A percentile compares a stretch with the other conserved stretches of the same genome.
Evolutionary conservation across 441 rosid genomes (phyloP).

Genomic region (Manihot esculenta): DNA sequence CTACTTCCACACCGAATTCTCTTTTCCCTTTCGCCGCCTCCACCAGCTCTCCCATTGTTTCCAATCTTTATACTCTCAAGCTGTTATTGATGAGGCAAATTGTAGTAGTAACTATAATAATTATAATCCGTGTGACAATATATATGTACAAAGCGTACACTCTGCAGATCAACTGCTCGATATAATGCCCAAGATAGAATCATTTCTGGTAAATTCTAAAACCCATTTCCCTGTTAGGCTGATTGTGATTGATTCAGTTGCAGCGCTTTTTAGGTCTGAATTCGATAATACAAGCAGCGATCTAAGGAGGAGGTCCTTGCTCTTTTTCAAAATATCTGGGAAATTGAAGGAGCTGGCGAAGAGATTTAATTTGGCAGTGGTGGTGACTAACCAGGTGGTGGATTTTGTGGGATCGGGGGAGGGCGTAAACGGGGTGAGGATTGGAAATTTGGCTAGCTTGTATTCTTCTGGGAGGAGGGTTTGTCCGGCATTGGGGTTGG

Average conservation of each 20-base stretch:
- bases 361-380: constrained; percentile 59
- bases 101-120: not conserved
- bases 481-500: constrained; percentile 70
- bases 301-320: constrained; percentile 57
- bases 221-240: constrained; percentile 54
- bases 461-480: constrained; percentile 68
- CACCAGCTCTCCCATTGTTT: constrained; percentile 54
- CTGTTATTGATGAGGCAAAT: constrained; percentile 8
- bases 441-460: constrained; percentile 67
- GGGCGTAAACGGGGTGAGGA: constrained; percentile 54
- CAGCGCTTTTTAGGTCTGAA: constrained; percentile 82
- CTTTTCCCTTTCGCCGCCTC: constrained; percentile 82
- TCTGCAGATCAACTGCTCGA: constrained; percentile 73
- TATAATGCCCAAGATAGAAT: constrained; percentile 56
- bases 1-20: constrained; percentile 78
- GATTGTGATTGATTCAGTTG: constrained; percentile 75
- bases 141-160: constrained; percentile 57
- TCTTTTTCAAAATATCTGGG: constrained; percentile 75
- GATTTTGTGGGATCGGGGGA: constrained; percentile 57
- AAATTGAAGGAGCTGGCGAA: constrained; percentile 62
- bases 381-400: constrained; percentile 82
- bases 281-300: constrained; percentile 70
- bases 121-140: constrained; percentile 52
- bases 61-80: constrained; percentile 27
- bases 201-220: constrained; percentile 41